Conservation (phyloP, 2,329 filamentous ascomycete species). For the Trichoderma gracile region DNA sequence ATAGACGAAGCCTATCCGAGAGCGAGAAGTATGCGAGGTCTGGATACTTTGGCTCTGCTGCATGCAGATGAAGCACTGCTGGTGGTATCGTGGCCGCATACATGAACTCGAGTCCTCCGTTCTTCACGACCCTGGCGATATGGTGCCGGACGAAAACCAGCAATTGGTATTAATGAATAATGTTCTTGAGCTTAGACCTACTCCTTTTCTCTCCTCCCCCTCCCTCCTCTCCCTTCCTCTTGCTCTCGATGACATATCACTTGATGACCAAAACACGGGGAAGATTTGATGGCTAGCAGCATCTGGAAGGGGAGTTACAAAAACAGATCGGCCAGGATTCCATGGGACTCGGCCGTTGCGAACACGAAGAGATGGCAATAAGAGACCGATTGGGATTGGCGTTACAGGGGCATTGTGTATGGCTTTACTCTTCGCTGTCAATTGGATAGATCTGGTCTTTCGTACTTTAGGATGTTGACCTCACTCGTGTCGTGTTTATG, state of each 20-base stretch:
- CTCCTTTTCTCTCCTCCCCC: no score
- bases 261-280: neutral
- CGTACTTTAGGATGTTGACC: no score
- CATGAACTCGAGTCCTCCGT: neutral
- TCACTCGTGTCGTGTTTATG: no score
- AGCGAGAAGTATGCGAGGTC: neutral
- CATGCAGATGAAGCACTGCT: neutral
- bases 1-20: neutral
- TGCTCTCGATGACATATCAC: neutral
- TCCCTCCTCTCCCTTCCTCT: neutral
- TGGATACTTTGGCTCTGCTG: neutral
- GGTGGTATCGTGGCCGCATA: neutral
- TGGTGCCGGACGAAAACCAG: neutral
- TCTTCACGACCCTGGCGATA: neutral
- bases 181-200: neutral
- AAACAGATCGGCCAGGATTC: no score
- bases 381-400: neutral
- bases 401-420: neutral
- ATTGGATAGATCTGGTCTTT: no score
- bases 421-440: no score
- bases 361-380: neutral
- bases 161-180: neutral
- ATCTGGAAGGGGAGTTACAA: no score
- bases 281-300: neutral
- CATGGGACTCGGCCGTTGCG: neutral